These are phyloP conservation scores for Paecilomyces niveus DNA, from an alignment of 2,329 filamentous ascomycete species.

Conservation along the genomic window DNA sequence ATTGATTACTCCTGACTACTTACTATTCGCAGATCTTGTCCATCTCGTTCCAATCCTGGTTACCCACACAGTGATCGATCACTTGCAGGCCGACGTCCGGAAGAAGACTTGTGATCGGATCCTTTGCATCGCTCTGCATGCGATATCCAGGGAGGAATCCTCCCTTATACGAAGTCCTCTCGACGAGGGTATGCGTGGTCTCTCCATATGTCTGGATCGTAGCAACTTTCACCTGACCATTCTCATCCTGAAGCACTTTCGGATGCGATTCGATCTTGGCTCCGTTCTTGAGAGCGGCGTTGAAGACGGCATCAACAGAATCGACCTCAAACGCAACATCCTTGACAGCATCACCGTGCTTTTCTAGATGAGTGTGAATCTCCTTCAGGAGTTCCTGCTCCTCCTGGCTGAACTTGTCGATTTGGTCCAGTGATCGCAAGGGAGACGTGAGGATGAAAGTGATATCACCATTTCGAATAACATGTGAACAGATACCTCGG, in stretches of 20 bases:
- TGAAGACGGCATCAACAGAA: slow-evolving; percentile 72
- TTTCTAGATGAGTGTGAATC: slow-evolving; percentile 75
- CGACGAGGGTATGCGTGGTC: slow-evolving; percentile 87
- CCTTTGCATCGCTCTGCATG: slow-evolving; percentile 38
- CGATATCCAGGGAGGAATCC: slow-evolving; percentile 79
- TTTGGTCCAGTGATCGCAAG: slow-evolving; percentile 56
- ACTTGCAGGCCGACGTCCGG: slow-evolving; percentile 61
- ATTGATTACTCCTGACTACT: slow-evolving; percentile 11
- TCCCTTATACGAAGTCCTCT: slow-evolving; percentile 62
- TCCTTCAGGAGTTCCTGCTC: slow-evolving; percentile 63
- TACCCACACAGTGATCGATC: slow-evolving; percentile 96
- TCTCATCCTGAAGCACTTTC: slow-evolving; percentile 54
- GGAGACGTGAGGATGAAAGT: slow-evolving; percentile 38
- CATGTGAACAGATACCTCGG: slow-evolving; percentile 73
- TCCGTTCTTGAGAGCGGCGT: slow-evolving; percentile 55
- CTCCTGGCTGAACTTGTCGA: slow-evolving; percentile 46
- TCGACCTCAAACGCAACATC: slow-evolving; percentile 95
- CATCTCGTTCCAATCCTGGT: slow-evolving; percentile 94
- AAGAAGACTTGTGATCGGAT: slow-evolving; percentile 43
- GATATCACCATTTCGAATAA: slow-evolving; percentile 42
- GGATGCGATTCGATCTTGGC: slow-evolving; percentile 33
- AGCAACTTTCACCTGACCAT: slow-evolving; percentile 64
- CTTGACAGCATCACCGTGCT: slow-evolving; percentile 89
- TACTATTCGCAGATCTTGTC: slow-evolving; percentile 55
- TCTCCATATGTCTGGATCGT: slow-evolving; percentile 90